Evolutionary conservation across 1,284 basidiomycete species (phyloP), one percentile per base, ranked within the genome.

Genomic region (Porodaedalea pini): DNA sequence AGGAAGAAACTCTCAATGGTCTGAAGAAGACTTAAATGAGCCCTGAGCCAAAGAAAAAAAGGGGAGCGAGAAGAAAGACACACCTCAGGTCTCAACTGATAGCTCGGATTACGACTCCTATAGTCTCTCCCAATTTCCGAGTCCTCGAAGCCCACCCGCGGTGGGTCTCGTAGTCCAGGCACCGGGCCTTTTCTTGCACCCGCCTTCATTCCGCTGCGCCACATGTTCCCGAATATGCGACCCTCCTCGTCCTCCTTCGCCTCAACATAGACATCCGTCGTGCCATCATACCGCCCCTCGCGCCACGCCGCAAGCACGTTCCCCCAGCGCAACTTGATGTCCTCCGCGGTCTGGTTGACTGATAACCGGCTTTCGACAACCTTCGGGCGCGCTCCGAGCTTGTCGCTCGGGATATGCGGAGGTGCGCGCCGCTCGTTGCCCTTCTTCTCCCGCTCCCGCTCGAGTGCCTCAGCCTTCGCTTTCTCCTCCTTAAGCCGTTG

Each of bases 1-100:
- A 87, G 68, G 66, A 86, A 88, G 60, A 88, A 78, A 48, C 79
- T 83, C 65, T 90, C 88, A 5, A 88, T 69, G 2, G 88, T 78
- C 85, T 90, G 59, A 13, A n/a, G n/a, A n/a, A n/a, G n/a, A n/a
- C n/a, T n/a, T n/a, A n/a, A n/a, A n/a, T n/a, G n/a, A n/a, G n/a
- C n/a, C n/a, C n/a, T n/a, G n/a, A n/a, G n/a, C n/a, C n/a, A n/a
- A n/a, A n/a, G n/a, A n/a, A n/a, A n/a, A n/a, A n/a, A n/a, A 19
- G 10, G 29, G 6, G n/a, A 3, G 31, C 25, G 5, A 25, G n/a
- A 8, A 15, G n/a, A 37, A 15, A 32, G 34, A 49, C 57, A 31
- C 19, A 59, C 57, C 57, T 60, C 58, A 13, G 58, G 58, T 23
- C 58, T 45, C 19, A 60, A 37, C 19, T 52, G 34, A 34, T 56